Conservation (phyloP, 441 rosid genomes). For the Biscutella laevigata region DNA sequence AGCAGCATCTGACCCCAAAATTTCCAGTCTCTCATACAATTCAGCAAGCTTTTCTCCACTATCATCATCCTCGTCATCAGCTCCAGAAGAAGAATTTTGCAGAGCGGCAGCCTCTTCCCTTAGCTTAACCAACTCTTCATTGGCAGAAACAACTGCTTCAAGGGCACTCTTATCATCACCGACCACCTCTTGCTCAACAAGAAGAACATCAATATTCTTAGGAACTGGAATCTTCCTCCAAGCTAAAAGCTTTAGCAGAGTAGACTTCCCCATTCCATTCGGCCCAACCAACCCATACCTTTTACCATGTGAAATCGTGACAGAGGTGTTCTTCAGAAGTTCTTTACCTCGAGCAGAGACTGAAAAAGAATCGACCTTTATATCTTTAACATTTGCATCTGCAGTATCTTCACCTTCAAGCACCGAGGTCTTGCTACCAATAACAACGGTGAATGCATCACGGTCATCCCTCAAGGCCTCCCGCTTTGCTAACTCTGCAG, state of each 20-base stretch:
- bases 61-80: constrained; percentile 44
- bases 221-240: constrained; percentile 97
- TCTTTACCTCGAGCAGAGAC: constrained; percentile 88
- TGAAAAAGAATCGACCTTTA: constrained; percentile 68
- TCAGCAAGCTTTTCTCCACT: constrained; percentile 72
- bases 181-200: constrained; percentile 89
- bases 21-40: constrained; percentile 70
- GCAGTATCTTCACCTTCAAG: constrained; percentile 77
- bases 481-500: constrained; percentile 45
- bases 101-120: constrained; percentile 57
- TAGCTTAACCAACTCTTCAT: constrained; percentile 63
- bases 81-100: constrained; percentile 36
- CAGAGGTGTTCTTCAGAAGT: constrained; percentile 66
- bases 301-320: constrained; percentile 88
- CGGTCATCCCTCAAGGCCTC: constrained; percentile 82
- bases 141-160: constrained; percentile 79
- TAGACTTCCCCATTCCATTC: constrained; percentile 89
- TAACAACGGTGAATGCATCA: constrained; percentile 87
- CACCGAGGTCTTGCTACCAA: constrained; percentile 67
- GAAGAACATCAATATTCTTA: constrained; percentile 81
- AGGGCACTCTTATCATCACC: constrained; percentile 79
- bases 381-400: constrained; percentile 82
- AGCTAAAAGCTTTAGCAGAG: constrained; percentile 79
- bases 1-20: constrained; percentile 83
- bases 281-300: constrained; percentile 93